These are phyloP conservation scores for Crassisporium funariophilum DNA, from an alignment of 768 basidiomycete genomes.

Conservation along the genomic window DNA sequence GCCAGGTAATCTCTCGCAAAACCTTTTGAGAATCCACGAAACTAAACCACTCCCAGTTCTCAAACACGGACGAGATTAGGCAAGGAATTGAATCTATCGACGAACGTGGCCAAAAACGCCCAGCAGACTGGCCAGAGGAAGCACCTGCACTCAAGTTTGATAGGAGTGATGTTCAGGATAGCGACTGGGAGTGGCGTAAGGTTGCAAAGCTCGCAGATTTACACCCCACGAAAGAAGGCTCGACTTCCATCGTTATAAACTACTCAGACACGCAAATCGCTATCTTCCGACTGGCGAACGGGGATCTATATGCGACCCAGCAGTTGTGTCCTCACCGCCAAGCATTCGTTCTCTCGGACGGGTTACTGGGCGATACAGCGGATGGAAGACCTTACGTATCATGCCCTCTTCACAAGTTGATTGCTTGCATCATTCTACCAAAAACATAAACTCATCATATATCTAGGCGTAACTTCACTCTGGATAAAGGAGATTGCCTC, in stretches of 20 bases:
- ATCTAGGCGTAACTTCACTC: slow-evolving; percentile 52
- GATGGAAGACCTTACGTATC: slow-evolving; percentile 41
- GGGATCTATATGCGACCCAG: slow-evolving; percentile 67
- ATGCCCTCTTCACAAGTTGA: slow-evolving; percentile 65
- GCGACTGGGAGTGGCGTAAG: slow-evolving; percentile 58
- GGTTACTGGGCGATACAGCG: slow-evolving; percentile 66
- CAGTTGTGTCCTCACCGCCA: slow-evolving; percentile 59
- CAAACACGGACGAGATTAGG: slow-evolving; percentile 56
- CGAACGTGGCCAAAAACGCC: slow-evolving; percentile 64
- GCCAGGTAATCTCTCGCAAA: slow-evolving; percentile 13
- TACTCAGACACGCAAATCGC: slow-evolving; percentile 71
- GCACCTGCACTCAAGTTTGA: slow-evolving; percentile 49
- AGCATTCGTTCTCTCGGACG: slow-evolving; percentile 72
- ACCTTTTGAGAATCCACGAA: slow-evolving; percentile 36
- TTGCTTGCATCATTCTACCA: too few species aligned
- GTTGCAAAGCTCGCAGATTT: slow-evolving; percentile 54
- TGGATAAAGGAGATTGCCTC: slow-evolving; percentile 57
- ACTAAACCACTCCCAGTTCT: slow-evolving; percentile 71
- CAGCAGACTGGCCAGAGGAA: slow-evolving; percentile 69
- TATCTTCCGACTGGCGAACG: slow-evolving; percentile 61
- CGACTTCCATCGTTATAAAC: slow-evolving; percentile 56
- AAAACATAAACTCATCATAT: background rate
- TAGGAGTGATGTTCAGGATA: slow-evolving; percentile 42
- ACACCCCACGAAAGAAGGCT: slow-evolving; percentile 42
- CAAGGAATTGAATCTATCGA: slow-evolving; percentile 51